These are phyloP conservation scores for Tylopilus vinaceipallidus DNA, from an alignment of 768 basidiomycete genomes.

Conservation along the genomic window DNA sequence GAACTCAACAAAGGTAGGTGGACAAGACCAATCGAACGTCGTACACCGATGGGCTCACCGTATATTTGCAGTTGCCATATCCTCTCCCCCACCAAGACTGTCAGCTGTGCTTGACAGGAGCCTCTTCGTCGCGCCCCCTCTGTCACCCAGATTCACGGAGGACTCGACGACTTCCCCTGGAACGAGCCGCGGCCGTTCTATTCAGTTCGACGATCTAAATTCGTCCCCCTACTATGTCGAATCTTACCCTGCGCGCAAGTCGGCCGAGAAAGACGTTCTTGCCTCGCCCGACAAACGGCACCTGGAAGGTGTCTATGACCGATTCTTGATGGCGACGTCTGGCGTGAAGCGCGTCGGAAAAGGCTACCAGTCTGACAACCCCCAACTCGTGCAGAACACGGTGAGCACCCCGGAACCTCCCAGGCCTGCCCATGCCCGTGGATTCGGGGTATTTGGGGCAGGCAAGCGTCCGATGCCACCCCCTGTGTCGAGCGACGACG, in stretches of 20 bases:
- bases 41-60: constrained; percentile 3
- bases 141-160: constrained; percentile 37
- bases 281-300: constrained; percentile 60
- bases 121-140: constrained; percentile 59
- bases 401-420: constrained; percentile 19
- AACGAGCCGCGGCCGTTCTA: constrained; percentile 6
- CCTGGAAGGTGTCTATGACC: constrained; percentile 76
- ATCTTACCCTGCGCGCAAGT: constrained; percentile 55
- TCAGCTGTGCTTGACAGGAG: constrained; percentile 68
- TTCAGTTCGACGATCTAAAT: constrained; percentile 44
- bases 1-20: constrained; percentile 63
- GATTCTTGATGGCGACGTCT: constrained; percentile 78
- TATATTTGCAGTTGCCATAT: constrained; percentile 31
- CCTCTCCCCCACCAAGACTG: constrained; percentile 47
- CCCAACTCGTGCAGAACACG: constrained; percentile 40
- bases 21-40: background rate
- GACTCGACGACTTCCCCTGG: constrained; percentile 32
- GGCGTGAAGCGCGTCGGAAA: constrained; percentile 78
- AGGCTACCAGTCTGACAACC: constrained; percentile 75
- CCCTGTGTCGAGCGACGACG: constrained; percentile 67
- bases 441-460: constrained; percentile 28
- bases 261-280: constrained; percentile 33
- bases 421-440: constrained; percentile 21
- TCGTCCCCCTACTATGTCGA: constrained; percentile 64
- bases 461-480: constrained; percentile 64